Percentiles rank a stretch among this genome's conserved stretches.
Conservation (phyloP, 148 eudicot species). For the Chenopodium suecicum region DNA sequence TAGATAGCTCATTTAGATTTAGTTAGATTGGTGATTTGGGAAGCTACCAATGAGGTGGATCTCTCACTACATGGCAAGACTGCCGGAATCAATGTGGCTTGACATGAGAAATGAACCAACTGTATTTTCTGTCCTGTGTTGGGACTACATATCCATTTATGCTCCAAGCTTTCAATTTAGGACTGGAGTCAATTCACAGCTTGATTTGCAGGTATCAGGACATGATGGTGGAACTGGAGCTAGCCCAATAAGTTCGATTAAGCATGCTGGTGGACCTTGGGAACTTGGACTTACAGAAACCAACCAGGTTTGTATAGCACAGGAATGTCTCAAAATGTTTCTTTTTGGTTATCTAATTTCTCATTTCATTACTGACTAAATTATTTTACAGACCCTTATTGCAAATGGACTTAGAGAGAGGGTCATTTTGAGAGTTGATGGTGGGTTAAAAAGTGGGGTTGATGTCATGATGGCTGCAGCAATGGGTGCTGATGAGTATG, state of each 20-base stretch:
- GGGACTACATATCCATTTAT: not conserved
- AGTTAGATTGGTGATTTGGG: not conserved
- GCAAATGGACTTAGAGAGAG: slow-evolving; percentile 93
- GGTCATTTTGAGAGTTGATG: slow-evolving; percentile 96
- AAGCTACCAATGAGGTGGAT: not conserved
- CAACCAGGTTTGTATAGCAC: slow-evolving; percentile 67
- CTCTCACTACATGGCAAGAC: not conserved
- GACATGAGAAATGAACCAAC: not conserved
- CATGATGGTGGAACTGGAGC: slow-evolving; percentile 99
- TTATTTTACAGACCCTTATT: slow-evolving; percentile 60
- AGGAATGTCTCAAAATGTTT: not conserved
- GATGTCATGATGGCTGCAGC: slow-evolving; percentile 99
- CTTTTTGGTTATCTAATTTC: slow-evolving; percentile 12
- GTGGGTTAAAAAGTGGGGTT: slow-evolving; percentile 97
- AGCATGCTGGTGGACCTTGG: slow-evolving; percentile 99
- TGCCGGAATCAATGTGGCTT: not conserved
- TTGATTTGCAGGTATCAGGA: slow-evolving; percentile 80
- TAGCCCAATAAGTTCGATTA: slow-evolving; percentile 96
- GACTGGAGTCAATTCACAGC: not conserved
- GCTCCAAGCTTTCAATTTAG: not conserved
- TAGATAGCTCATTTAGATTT: not conserved
- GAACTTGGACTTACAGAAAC: slow-evolving; percentile 98
- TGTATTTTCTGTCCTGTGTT: not conserved
- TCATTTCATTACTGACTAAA: slow-evolving; percentile 1
- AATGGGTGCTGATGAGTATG: slow-evolving; percentile 99